phyloP scores from a whole-genome alignment of 495 filamentous ascomycete species.

The Lepidopterella palustris region DNA sequence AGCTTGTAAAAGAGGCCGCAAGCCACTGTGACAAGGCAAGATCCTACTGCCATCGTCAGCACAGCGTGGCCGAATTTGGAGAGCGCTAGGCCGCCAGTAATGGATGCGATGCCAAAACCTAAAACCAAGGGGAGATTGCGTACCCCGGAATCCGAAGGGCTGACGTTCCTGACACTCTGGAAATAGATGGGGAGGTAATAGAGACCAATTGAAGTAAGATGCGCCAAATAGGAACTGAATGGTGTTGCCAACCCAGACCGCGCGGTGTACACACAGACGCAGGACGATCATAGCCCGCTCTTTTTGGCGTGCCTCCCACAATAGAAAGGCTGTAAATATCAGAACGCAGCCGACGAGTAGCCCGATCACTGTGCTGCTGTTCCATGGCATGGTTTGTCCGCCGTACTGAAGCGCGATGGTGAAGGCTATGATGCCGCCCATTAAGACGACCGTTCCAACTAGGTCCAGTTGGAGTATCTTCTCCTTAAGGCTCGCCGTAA shows the following conservation, averaged over 20 bases:
- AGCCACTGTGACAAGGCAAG: slow-evolving; percentile 10
- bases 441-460: slow-evolving; percentile 18
- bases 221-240: slow-evolving; percentile 21
- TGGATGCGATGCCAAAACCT: slow-evolving; percentile 37
- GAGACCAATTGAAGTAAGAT: slow-evolving; percentile 23
- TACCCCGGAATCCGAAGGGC: slow-evolving; percentile 26
- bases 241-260: slow-evolving; percentile 1
- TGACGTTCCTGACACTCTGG: slow-evolving; percentile 18
- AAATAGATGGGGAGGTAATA: no score
- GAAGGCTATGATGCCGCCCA: slow-evolving; percentile 22
- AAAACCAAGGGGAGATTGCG: slow-evolving; percentile 26
- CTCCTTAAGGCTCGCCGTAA: slow-evolving; percentile 26
- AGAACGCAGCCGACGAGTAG: slow-evolving; percentile 39
- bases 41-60: slow-evolving; percentile 12
- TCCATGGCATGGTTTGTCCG: slow-evolving; percentile 27
- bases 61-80: slow-evolving; percentile 8
- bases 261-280: slow-evolving; percentile 8
- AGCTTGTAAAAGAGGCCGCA: slow-evolving; percentile 26
- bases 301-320: slow-evolving; percentile 12
- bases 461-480: slow-evolving; percentile 30
- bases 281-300: slow-evolving; percentile 24
- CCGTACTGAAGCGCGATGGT: slow-evolving; percentile 32
- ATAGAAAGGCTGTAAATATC: slow-evolving; percentile 16
- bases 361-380: slow-evolving; percentile 41
- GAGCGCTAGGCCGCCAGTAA: slow-evolving; percentile 4